Conservation (phyloP, 2,329 filamentous ascomycete genomes). For the Capronia coronata region DNA sequence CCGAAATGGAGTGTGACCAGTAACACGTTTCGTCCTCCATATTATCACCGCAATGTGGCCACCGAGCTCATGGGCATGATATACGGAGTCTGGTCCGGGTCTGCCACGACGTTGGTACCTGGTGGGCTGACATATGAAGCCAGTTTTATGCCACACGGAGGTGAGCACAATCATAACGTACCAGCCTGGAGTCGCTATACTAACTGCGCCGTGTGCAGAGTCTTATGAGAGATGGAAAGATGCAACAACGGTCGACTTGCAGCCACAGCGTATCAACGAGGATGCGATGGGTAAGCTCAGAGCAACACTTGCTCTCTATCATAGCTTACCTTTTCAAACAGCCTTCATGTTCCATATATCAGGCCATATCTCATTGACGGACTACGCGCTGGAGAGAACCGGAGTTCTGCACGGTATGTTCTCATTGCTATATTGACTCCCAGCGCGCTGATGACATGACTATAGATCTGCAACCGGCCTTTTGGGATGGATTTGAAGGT, state of each 20-base stretch:
- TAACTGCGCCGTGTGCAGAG: not conserved
- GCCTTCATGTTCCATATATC: slow-evolving; percentile 18
- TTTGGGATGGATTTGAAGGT: slow-evolving; percentile 26
- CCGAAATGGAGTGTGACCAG: slow-evolving; percentile 35
- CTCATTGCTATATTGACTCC: too few species aligned
- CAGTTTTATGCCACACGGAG: slow-evolving; percentile 15
- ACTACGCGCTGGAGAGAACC: slow-evolving; percentile 7
- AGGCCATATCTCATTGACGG: slow-evolving; percentile 11
- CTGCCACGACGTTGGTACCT: slow-evolving; percentile 4
- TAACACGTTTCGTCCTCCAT: slow-evolving; percentile 38
- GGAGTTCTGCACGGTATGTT: slow-evolving; percentile 9
- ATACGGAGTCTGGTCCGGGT: slow-evolving; percentile 7
- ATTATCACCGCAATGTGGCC: slow-evolving; percentile 38
- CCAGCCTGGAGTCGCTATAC: not conserved
- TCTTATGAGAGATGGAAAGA: slow-evolving; percentile 5
- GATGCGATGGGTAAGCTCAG: not conserved
- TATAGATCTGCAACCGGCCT: slow-evolving; percentile 1
- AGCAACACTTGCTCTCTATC: not conserved
- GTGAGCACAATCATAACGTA: not conserved
- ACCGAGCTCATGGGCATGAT: slow-evolving; percentile 37
- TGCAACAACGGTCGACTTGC: not conserved
- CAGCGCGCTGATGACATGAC: not conserved
- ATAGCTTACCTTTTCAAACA: not conserved
- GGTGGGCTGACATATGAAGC: slow-evolving; percentile 13
- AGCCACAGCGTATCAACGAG: slow-evolving; percentile 1